These are phyloP conservation scores for Arthrobotrys pseudoclavata DNA, from an alignment of 2,329 filamentous ascomycete genomes.

Conservation along the genomic window DNA sequence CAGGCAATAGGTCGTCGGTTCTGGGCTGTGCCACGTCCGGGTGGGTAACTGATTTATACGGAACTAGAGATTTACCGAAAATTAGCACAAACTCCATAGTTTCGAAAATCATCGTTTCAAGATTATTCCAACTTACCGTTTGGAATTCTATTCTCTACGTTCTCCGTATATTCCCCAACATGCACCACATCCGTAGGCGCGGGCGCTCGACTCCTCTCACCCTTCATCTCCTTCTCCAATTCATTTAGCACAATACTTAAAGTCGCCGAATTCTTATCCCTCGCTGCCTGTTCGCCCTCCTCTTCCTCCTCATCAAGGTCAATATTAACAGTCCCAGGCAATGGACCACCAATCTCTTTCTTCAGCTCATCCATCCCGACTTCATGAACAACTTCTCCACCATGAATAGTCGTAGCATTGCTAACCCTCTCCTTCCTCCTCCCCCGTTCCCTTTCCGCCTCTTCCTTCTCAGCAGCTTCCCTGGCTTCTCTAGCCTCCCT, in stretches of 20 bases:
- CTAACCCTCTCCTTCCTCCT: conserved; percentile 59
- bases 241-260: conserved; percentile 59
- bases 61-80: conserved; percentile 29
- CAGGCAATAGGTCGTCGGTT: conserved; percentile 29
- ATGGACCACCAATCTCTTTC: conserved; percentile 30
- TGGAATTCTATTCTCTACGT: conserved; percentile 52
- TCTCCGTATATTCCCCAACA: conserved; percentile 56
- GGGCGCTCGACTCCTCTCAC: conserved; percentile 30
- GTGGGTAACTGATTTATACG: conserved; percentile 58
- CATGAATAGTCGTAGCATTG: conserved; percentile 56
- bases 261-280: conserved; percentile 54
- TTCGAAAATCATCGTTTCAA: not conserved
- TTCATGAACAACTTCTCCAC: conserved; percentile 46
- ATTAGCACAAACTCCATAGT: conserved; percentile 29
- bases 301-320: conserved; percentile 32
- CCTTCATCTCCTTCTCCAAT: conserved; percentile 47
- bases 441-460: conserved; percentile 18
- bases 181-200: conserved; percentile 21
- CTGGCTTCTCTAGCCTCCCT: conserved; percentile 17
- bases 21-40: conserved; percentile 54
- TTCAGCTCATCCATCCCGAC: conserved; percentile 49
- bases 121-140: conserved; percentile 41
- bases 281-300: conserved; percentile 31
- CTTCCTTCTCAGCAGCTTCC: conserved; percentile 32
- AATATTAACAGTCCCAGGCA: conserved; percentile 28